These are phyloP conservation scores for Neospora caninum DNA, from an alignment of 169 alveolate genomes.

Conservation along the genomic window DNA sequence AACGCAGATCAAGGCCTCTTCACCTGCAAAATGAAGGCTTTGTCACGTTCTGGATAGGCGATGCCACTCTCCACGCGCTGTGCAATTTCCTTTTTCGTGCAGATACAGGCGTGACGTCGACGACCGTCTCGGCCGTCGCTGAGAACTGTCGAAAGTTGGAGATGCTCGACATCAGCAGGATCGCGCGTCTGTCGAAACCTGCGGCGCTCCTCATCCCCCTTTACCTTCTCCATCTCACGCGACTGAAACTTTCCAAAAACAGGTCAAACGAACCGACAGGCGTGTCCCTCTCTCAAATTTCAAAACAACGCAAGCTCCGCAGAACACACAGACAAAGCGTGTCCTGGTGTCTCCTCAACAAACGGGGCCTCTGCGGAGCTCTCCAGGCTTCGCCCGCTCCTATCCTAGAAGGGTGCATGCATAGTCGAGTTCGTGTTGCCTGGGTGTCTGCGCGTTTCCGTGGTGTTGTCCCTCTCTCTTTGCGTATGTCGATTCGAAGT, in stretches of 20 bases:
- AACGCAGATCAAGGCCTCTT: too few relatives aligned
- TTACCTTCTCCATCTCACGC: neutral
- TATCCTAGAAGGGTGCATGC: too few relatives aligned
- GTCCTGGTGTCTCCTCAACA: too few relatives aligned
- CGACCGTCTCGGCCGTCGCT: constrained; percentile 56
- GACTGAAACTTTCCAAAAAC: neutral
- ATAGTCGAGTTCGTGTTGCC: too few relatives aligned
- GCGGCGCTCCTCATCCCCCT: constrained; percentile 25
- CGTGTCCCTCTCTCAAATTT: neutral
- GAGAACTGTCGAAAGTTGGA: constrained; percentile 63
- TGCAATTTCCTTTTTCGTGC: neutral
- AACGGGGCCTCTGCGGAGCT: too few relatives aligned
- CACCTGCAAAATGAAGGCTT: too few relatives aligned
- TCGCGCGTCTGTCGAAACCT: neutral
- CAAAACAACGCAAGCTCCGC: neutral
- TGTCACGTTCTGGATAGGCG: too few relatives aligned
- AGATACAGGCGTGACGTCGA: constrained; percentile 61
- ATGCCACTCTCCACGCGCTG: neutral
- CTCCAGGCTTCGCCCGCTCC: too few relatives aligned
- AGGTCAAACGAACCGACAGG: neutral
- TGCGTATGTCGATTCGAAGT: too few relatives aligned
- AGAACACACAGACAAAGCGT: neutral
- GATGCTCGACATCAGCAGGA: constrained; percentile 49
- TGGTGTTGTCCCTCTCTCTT: too few relatives aligned
- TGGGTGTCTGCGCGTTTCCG: too few relatives aligned